phyloP scores from a whole-genome alignment of 73 alveolate species.

The Breviolum minutum region DNA sequence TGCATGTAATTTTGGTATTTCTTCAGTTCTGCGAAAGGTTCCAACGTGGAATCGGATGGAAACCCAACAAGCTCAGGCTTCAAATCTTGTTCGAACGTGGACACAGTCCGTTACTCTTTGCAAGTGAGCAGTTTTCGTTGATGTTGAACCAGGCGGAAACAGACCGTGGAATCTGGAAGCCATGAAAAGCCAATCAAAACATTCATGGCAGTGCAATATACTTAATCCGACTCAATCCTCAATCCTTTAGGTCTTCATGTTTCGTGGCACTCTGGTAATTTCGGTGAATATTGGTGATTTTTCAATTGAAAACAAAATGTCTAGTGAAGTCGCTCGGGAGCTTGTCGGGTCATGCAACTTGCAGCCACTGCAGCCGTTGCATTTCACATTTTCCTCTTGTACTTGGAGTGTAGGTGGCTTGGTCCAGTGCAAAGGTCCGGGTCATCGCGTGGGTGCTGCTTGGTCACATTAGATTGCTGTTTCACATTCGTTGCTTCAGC shows the following conservation, averaged over 20 bases:
- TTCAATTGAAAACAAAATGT: not conserved
- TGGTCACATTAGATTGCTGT: not conserved
- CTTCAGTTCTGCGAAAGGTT: too few species aligned
- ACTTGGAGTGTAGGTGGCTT: conserved; percentile 4
- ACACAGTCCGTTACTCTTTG: conserved; percentile 66
- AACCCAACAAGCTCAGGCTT: not conserved
- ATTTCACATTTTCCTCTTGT: not conserved
- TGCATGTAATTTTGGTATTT: too few species aligned
- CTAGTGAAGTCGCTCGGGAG: not conserved
- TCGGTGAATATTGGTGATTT: not conserved
- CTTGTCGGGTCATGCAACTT: not conserved
- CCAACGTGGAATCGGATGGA: not conserved
- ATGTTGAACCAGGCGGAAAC: conserved; percentile 13
- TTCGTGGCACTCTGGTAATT: too few species aligned
- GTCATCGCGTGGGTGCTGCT: conserved; percentile 86
- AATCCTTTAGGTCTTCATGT: too few species aligned
- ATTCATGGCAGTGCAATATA: too few species aligned
- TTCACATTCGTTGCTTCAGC: not conserved
- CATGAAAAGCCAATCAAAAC: not conserved
- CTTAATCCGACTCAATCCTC: not conserved
- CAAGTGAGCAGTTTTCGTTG: conserved; percentile 16
- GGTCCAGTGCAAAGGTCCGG: conserved; percentile 83
- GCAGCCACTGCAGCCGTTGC: not conserved
- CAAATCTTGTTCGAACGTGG: conserved; percentile 82
- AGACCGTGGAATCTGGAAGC: not conserved